phyloP scores from a whole-genome alignment of 2,329 filamentous ascomycete species.

The Epichloe sibirici region DNA sequence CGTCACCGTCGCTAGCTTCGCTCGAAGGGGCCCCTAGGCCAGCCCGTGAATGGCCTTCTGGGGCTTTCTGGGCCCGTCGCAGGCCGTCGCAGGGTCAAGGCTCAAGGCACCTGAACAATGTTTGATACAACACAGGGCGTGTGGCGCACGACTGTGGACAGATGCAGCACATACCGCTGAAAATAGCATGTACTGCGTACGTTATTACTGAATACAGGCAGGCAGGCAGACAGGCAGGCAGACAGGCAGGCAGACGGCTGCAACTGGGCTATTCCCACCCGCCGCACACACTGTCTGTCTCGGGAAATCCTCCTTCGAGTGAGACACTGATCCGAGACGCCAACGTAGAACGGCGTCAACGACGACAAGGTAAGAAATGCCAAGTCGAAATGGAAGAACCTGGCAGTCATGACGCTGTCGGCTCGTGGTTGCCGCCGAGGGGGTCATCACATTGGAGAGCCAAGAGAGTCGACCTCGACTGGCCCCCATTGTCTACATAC shows the following conservation, averaged over 20 bases:
- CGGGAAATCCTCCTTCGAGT: background rate
- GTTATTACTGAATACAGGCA: too few relatives aligned
- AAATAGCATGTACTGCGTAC: too few relatives aligned
- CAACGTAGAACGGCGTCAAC: background rate
- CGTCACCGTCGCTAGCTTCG: background rate
- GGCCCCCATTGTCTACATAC: too few relatives aligned
- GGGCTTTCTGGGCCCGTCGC: background rate
- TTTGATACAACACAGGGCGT: background rate
- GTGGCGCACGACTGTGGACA: background rate
- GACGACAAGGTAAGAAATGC: too few relatives aligned
- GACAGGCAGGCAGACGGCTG: too few relatives aligned
- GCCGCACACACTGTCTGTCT: background rate
- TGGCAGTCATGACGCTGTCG: too few relatives aligned
- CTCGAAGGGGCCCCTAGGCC: background rate
- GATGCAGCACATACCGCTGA: background rate
- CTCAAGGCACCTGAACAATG: background rate
- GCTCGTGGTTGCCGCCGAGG: too few relatives aligned
- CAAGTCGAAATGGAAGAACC: too few relatives aligned
- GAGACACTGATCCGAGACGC: background rate
- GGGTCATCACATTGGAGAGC: too few relatives aligned
- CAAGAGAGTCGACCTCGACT: too few relatives aligned
- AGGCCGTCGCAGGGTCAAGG: background rate
- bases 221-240: too few relatives aligned
- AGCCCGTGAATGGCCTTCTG: background rate
- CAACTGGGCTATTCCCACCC: too few relatives aligned